phyloP scores from a whole-genome alignment of 805 yeast species.

The Monosporozyma solicola region DNA sequence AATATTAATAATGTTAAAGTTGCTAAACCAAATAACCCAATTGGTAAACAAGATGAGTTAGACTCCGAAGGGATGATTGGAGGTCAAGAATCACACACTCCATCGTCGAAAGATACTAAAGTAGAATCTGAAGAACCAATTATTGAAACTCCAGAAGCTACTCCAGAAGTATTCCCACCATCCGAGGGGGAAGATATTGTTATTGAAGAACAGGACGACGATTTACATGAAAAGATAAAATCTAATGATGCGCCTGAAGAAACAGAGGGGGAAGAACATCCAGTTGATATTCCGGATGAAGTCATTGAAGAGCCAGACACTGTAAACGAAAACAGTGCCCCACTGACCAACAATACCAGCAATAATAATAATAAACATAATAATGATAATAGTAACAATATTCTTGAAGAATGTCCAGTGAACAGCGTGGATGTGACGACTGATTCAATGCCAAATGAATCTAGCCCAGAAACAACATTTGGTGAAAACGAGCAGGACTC shows the following conservation, averaged over 20 bases:
- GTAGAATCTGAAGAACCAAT: not conserved
- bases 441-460: not conserved
- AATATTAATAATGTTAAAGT: slow-evolving; percentile 32
- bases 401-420: not conserved
- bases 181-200: not conserved
- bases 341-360: not conserved
- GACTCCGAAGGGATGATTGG: slow-evolving; percentile 5
- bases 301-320: not conserved
- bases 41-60: not conserved
- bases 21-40: not conserved
- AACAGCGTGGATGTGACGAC: not conserved
- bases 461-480: not conserved
- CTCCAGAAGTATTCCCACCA: not conserved
- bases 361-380: not conserved
- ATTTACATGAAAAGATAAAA: not conserved
- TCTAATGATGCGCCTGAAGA: not conserved
- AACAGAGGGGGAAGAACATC: not conserved
- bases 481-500: not conserved
- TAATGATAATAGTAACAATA: not conserved
- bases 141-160: not conserved
- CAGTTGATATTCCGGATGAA: not conserved
- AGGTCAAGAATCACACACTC: slow-evolving; percentile 26
- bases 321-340: not conserved
- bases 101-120: slow-evolving; percentile 8
- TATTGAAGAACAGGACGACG: not conserved